phyloP scores from a whole-genome alignment of 2,329 filamentous ascomycete species.

The Colletotrichum tanaceti region DNA sequence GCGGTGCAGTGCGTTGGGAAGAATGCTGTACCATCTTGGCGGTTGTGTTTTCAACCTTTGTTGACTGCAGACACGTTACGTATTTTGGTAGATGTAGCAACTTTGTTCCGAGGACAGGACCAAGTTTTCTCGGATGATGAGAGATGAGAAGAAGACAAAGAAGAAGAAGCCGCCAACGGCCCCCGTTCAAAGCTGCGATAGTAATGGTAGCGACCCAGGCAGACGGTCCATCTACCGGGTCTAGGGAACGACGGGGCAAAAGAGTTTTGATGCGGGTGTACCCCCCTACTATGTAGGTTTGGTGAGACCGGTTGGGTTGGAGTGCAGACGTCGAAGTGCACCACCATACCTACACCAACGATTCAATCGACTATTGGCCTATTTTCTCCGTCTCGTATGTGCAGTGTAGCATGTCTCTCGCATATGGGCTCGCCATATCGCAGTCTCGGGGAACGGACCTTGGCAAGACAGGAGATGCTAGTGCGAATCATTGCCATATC shows the following conservation, averaged over 20 bases:
- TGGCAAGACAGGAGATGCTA: not conserved
- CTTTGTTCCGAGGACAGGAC: not conserved
- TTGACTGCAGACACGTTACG: slow-evolving; percentile 13
- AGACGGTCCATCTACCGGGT: slow-evolving; percentile 32
- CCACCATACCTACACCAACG: not conserved
- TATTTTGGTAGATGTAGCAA: slow-evolving; percentile 19
- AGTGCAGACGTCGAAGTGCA: not conserved
- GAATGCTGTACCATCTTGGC: slow-evolving; percentile 32
- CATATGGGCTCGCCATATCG: not conserved
- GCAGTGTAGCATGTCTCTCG: not conserved
- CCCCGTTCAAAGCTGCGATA: slow-evolving; percentile 2
- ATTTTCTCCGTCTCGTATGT: not conserved
- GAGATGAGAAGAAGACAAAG: slow-evolving; percentile 6
- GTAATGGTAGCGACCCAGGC: slow-evolving; percentile 9
- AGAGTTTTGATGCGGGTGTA: not conserved
- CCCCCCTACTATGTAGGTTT: too few species aligned
- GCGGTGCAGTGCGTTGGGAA: slow-evolving; percentile 4
- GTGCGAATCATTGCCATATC: slow-evolving; percentile 5
- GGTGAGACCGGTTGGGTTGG: slow-evolving; percentile 27
- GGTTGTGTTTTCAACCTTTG: slow-evolving; percentile 8
- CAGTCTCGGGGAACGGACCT: not conserved
- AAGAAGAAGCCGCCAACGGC: too few species aligned
- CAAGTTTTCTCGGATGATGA: not conserved
- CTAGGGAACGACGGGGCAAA: slow-evolving; percentile 13
- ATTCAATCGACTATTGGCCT: not conserved